Evolutionary conservation across 148 eudicot species (phyloP).

Genomic region (Talinum fruticosum): DNA sequence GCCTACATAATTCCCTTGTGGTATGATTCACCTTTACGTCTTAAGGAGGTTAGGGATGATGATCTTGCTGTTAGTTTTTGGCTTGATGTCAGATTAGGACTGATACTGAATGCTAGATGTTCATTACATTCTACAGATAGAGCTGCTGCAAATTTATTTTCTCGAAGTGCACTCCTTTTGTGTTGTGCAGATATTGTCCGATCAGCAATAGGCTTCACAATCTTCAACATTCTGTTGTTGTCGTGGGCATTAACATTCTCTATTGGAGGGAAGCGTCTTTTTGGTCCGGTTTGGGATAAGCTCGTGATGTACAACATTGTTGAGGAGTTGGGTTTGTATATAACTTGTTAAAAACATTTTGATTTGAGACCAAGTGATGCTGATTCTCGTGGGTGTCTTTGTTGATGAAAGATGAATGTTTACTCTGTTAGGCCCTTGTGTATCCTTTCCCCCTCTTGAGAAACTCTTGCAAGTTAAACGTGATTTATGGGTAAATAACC

Average conservation of each 20-base stretch:
- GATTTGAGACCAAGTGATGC: no score
- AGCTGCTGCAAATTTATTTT: background rate
- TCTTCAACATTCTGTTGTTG: constrained; percentile 49
- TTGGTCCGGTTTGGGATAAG: constrained; percentile 71
- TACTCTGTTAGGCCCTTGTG: no score
- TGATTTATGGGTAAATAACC: no score
- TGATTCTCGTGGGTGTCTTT: no score
- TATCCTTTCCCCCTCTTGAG: no score
- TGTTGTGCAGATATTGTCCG: constrained; percentile 64
- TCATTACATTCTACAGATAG: background rate
- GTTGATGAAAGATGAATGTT: no score
- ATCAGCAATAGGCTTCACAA: constrained; percentile 71
- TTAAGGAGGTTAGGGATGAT: no score
- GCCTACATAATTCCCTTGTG: no score
- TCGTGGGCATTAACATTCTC: constrained; percentile 87
- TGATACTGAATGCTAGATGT: background rate
- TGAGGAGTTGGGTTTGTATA: constrained; percentile 67
- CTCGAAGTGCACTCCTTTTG: background rate
- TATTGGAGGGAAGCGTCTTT: constrained; percentile 77
- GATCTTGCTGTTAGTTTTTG: background rate
- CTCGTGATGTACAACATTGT: constrained; percentile 90
- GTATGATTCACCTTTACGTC: no score
- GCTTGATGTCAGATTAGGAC: background rate
- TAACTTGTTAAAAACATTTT: no score
- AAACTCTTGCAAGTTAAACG: no score